These are phyloP conservation scores for Lasiodiplodia sp. DNA, from an alignment of 2,329 filamentous ascomycete genomes.

Conservation along the genomic window DNA sequence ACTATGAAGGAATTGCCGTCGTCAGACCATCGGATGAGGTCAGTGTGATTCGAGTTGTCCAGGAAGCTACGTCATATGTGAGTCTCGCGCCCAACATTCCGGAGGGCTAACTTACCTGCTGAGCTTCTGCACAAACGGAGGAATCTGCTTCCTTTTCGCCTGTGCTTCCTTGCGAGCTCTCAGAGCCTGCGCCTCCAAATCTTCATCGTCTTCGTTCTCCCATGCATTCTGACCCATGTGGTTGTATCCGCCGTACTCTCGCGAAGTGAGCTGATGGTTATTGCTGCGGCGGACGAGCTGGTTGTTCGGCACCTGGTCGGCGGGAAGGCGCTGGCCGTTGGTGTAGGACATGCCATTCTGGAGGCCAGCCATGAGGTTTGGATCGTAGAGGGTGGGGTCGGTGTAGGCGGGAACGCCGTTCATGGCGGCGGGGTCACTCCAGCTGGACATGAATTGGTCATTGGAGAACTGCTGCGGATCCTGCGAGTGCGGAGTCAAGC, in stretches of 20 bases:
- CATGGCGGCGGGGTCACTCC: slow-evolving; percentile 41
- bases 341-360: slow-evolving; percentile 35
- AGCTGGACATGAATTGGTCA: slow-evolving; percentile 43
- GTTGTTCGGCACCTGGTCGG: slow-evolving; percentile 41
- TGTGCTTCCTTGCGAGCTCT: slow-evolving; percentile 87
- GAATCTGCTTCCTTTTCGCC: slow-evolving; percentile 91
- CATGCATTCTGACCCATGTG: slow-evolving; percentile 59
- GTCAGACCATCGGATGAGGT: slow-evolving; percentile 96
- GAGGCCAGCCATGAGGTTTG: slow-evolving; percentile 33
- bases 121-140: slow-evolving; percentile 96
- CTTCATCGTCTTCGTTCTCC: slow-evolving; percentile 76
- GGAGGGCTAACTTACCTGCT: slow-evolving; percentile 74
- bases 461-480: slow-evolving; percentile 35
- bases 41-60: slow-evolving; percentile 90
- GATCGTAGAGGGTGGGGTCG: slow-evolving; percentile 49
- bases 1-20: slow-evolving; percentile 97
- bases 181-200: slow-evolving; percentile 79
- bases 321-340: slow-evolving; percentile 28
- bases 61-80: slow-evolving; percentile 73
- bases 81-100: slow-evolving; percentile 18
- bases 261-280: slow-evolving; percentile 55
- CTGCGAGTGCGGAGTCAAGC: slow-evolving; percentile 32
- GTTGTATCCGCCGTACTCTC: slow-evolving; percentile 32
- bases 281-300: slow-evolving; percentile 56
- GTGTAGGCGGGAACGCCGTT: slow-evolving; percentile 41